Percentiles rank a stretch among this genome's conserved stretches.
Conservation (phyloP, 2,329 filamentous ascomycete species). For the Ophiocordyceps australis region DNA sequence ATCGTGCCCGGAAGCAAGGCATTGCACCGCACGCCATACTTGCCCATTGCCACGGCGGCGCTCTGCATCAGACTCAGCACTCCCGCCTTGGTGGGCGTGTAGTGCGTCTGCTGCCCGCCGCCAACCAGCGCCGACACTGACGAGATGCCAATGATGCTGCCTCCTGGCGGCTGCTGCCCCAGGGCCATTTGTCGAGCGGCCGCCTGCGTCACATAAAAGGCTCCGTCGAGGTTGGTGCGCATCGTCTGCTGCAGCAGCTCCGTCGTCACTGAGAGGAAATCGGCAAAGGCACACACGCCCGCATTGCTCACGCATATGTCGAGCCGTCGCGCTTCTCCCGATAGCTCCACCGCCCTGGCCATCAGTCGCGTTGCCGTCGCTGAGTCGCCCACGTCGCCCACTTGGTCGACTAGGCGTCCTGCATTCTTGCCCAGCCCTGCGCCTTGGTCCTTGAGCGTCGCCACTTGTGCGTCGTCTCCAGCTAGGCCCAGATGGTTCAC, state of each 20-base stretch:
- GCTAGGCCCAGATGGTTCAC: constrained; percentile 59
- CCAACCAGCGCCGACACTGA: constrained; percentile 63
- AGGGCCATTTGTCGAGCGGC: constrained; percentile 67
- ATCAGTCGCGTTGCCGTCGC: constrained; percentile 55
- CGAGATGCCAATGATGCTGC: constrained; percentile 62
- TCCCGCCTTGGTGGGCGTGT: constrained; percentile 78
- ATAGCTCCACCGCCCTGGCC: constrained; percentile 37
- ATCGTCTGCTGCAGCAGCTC: constrained; percentile 57
- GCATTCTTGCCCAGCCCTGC: constrained; percentile 22
- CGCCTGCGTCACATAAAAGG: constrained; percentile 78
- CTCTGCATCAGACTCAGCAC: constrained; percentile 70
- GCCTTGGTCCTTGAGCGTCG: constrained; percentile 33
- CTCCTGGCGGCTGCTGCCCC: constrained; percentile 43
- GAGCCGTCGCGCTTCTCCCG: constrained; percentile 35
- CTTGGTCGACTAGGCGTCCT: constrained; percentile 44
- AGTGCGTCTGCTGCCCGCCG: constrained; percentile 64
- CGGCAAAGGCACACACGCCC: constrained; percentile 73
- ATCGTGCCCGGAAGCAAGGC: constrained; percentile 72
- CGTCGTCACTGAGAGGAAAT: constrained; percentile 59
- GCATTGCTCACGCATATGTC: constrained; percentile 81
- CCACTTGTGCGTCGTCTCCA: constrained; percentile 30
- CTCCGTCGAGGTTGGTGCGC: constrained; percentile 66
- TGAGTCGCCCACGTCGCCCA: constrained; percentile 62
- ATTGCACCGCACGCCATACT: constrained; percentile 64
- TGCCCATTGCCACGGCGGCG: constrained; percentile 59